Conservation (phyloP, 345 rosid genomes). For the Boechera divaricarpa region DNA sequence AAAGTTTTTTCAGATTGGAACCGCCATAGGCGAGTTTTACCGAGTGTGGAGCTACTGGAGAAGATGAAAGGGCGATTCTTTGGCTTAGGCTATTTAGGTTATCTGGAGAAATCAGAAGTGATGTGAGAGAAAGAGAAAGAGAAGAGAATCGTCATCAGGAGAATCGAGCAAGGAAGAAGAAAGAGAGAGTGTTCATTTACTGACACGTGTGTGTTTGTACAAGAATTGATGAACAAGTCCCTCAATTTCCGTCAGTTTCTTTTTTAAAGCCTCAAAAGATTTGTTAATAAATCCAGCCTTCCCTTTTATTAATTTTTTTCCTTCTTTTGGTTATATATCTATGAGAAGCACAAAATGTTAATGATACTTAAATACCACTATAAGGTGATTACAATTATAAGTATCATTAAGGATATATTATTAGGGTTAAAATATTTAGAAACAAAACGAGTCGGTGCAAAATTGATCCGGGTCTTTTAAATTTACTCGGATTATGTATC, state of each 20-base stretch:
- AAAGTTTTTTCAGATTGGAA: background rate
- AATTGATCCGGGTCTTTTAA: too few species aligned
- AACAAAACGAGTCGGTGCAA: too few species aligned
- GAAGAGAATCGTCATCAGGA: slow-evolving; percentile 30
- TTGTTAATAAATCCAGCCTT: too few species aligned
- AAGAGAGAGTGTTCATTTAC: slow-evolving; percentile 4
- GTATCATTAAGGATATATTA: too few species aligned
- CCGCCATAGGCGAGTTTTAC: slow-evolving; percentile 3
- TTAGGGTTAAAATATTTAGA: too few species aligned
- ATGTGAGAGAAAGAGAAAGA: slow-evolving; percentile 9
- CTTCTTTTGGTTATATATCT: too few species aligned
- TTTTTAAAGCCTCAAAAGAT: background rate
- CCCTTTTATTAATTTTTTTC: too few species aligned
- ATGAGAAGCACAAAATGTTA: too few species aligned
- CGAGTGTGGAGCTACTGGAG: background rate
- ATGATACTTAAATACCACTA: too few species aligned
- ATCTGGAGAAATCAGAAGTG: slow-evolving; percentile 24
- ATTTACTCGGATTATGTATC: too few species aligned
- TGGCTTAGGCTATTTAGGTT: slow-evolving; percentile 18
- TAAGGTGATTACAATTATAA: too few species aligned
- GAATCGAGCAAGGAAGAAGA: slow-evolving; percentile 23
- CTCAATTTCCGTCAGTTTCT: background rate
- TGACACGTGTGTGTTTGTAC: slow-evolving; percentile 32
- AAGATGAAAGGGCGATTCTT: slow-evolving; percentile 21
- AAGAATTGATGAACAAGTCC: background rate